Conservation (phyloP, 2,329 filamentous ascomycete genomes). For the Aspergillus cejpii region DNA sequence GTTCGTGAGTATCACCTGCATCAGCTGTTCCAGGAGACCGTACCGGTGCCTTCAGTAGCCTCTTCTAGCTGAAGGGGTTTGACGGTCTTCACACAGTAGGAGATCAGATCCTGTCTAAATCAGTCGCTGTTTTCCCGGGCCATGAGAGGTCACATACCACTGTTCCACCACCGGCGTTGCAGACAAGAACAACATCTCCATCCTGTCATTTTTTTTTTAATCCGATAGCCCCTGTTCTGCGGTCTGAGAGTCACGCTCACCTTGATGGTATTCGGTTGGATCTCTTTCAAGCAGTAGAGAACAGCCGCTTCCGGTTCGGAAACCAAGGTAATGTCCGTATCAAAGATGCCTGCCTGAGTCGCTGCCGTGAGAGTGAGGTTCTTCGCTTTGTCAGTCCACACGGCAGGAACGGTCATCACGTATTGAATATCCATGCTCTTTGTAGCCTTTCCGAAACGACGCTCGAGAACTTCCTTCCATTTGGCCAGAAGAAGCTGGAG, state of each 20-base stretch:
- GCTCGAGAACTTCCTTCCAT: conserved; percentile 4
- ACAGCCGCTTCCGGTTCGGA: conserved; percentile 32
- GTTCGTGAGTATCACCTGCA: background rate
- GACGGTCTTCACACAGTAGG: conserved; percentile 22
- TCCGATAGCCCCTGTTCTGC: too few species aligned
- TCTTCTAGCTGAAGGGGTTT: conserved; percentile 24
- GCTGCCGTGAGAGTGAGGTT: conserved; percentile 23
- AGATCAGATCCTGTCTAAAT: conserved; percentile 27
- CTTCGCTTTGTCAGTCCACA: conserved; percentile 34
- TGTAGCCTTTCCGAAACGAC: conserved; percentile 10
- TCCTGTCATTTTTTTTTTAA: too few species aligned
- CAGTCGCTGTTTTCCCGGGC: background rate
- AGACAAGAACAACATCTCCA: conserved; percentile 30
- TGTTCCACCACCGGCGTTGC: conserved; percentile 37
- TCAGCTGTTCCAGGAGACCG: background rate
- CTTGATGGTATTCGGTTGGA: conserved; percentile 23
- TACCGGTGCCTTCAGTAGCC: conserved; percentile 25
- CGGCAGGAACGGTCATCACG: conserved; percentile 28
- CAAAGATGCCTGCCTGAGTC: conserved; percentile 12
- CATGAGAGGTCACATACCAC: conserved; percentile 17
- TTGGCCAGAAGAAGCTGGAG: conserved; percentile 6
- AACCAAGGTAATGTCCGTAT: conserved; percentile 11
- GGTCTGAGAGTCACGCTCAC: conserved; percentile 5
- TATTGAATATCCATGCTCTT: conserved; percentile 20
- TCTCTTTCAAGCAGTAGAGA: conserved; percentile 24